phyloP scores from a whole-genome alignment of 768 basidiomycete genomes.

The Tricholoma hemisulphureum region DNA sequence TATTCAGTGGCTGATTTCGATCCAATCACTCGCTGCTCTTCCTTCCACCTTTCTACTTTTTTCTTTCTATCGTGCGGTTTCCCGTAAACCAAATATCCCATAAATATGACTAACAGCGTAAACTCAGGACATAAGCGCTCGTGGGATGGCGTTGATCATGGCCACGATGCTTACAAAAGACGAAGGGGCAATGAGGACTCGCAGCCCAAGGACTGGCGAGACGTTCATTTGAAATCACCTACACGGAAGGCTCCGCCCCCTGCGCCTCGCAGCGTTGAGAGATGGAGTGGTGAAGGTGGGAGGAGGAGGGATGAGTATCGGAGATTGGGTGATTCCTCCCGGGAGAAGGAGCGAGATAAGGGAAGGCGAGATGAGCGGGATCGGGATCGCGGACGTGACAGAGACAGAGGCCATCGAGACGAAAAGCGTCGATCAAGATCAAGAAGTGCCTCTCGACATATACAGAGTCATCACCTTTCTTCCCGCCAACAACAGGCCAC shows the following conservation, averaged over 20 bases:
- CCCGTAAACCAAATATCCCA: constrained; percentile 56
- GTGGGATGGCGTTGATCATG: constrained; percentile 56
- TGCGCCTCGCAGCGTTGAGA: constrained; percentile 32
- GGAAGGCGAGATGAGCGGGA: constrained; percentile 15
- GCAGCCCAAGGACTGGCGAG: constrained; percentile 63
- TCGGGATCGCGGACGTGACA: constrained; percentile 19
- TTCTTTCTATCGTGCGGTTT: constrained; percentile 74
- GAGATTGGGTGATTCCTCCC: constrained; percentile 31
- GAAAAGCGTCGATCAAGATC: constrained; percentile 22
- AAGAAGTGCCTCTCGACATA: constrained; percentile 6
- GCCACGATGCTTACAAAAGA: constrained; percentile 50
- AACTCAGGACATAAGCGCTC: constrained; percentile 82
- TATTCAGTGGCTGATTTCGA: not conserved
- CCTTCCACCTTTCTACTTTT: constrained; percentile 16
- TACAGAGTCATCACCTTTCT: not conserved
- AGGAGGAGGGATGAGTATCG: constrained; percentile 36
- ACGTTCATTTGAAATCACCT: constrained; percentile 55
- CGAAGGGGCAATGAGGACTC: constrained; percentile 47
- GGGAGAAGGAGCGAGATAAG: constrained; percentile 32
- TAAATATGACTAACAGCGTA: constrained; percentile 71
- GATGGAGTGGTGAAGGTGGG: constrained; percentile 29
- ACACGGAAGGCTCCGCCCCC: constrained; percentile 24
- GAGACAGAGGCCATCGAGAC: constrained; percentile 23
- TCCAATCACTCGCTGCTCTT: constrained; percentile 7
- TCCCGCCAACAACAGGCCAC: not conserved